phyloP scores from a whole-genome alignment of 2,329 filamentous ascomycete species.

The Cercospora nicotianae region DNA sequence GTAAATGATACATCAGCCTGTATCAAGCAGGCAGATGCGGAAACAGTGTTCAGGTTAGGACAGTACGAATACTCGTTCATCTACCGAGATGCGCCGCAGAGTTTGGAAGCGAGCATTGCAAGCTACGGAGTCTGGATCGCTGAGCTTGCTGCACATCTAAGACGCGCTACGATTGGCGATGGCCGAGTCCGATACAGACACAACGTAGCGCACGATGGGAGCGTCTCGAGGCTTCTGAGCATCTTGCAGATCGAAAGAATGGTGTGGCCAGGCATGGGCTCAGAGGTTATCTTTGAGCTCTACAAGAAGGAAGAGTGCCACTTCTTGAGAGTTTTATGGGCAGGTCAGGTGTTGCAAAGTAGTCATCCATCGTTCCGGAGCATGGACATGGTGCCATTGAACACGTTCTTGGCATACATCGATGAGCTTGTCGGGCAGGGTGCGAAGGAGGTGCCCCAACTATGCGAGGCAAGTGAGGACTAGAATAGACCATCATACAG shows the following conservation, averaged over 20 bases:
- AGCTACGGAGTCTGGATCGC: slow-evolving; percentile 73
- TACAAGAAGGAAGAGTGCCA: slow-evolving; percentile 52
- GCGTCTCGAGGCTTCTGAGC: slow-evolving; percentile 64
- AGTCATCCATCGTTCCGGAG: slow-evolving; percentile 66
- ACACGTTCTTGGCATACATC: slow-evolving; percentile 67
- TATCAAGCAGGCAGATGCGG: slow-evolving; percentile 61
- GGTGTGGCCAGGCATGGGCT: slow-evolving; percentile 84
- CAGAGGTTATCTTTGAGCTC: slow-evolving; percentile 75
- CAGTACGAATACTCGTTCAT: slow-evolving; percentile 80
- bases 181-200: slow-evolving; percentile 61
- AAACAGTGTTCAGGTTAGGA: slow-evolving; percentile 72
- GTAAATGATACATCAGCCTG: slow-evolving; percentile 55
- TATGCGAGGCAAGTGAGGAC: slow-evolving; percentile 32
- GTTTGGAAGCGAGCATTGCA: slow-evolving; percentile 61
- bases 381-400: slow-evolving; percentile 70
- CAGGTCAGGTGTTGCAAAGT: slow-evolving; percentile 65
- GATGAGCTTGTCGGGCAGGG: slow-evolving; percentile 65
- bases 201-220: slow-evolving; percentile 80
- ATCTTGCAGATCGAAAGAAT: slow-evolving; percentile 72
- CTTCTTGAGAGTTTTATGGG: slow-evolving; percentile 69
- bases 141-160: slow-evolving; percentile 67
- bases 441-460: slow-evolving; percentile 46
- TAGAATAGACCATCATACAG: background rate
- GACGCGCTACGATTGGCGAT: slow-evolving; percentile 43
- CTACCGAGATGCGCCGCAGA: slow-evolving; percentile 66